These are phyloP conservation scores for Suhomyces coccinellae DNA, from an alignment of 1,139 yeast genomes.

Conservation along the genomic window DNA sequence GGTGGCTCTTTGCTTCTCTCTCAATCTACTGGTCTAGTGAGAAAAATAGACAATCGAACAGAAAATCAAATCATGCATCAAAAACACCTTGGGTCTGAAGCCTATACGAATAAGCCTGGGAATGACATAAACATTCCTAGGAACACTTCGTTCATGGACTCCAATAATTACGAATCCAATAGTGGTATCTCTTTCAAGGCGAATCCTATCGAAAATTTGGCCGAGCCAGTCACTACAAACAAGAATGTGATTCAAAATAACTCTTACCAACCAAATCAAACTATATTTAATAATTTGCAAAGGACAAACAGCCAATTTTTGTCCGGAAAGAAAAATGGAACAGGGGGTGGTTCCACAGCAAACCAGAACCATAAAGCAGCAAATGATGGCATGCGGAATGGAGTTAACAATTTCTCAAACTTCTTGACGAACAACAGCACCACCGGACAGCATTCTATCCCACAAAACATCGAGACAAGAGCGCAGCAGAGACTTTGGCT, in stretches of 20 bases:
- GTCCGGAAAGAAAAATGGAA: slow-evolving; percentile 20
- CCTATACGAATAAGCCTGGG: slow-evolving; percentile 3
- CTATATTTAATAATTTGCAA: slow-evolving; percentile 46
- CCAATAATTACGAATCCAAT: slow-evolving; percentile 23
- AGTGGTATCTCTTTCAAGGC: slow-evolving; percentile 44
- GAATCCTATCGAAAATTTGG: slow-evolving; percentile 31
- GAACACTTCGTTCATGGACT: slow-evolving; percentile 18
- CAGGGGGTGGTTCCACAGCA: background rate
- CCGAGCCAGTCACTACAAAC: slow-evolving; percentile 39
- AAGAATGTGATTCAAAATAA: slow-evolving; percentile 36
- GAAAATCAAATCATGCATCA: slow-evolving; percentile 14
- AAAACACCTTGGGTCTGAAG: slow-evolving; percentile 13
- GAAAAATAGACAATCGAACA: slow-evolving; percentile 33
- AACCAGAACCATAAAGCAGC: background rate
- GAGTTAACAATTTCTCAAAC: slow-evolving; percentile 35
- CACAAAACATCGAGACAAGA: slow-evolving; percentile 51
- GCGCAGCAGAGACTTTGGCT: slow-evolving; percentile 84
- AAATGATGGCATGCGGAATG: slow-evolving; percentile 18
- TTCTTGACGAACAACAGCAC: slow-evolving; percentile 25
- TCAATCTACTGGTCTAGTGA: slow-evolving; percentile 47
- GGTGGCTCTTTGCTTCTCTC: slow-evolving; percentile 48
- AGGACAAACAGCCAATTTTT: slow-evolving; percentile 41
- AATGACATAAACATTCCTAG: slow-evolving; percentile 6
- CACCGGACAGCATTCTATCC: slow-evolving; percentile 11
- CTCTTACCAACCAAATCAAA: slow-evolving; percentile 47